Evolutionary conservation across 1,139 yeast species (phyloP).

Genomic region (Meyerozyma smithsonii): DNA sequence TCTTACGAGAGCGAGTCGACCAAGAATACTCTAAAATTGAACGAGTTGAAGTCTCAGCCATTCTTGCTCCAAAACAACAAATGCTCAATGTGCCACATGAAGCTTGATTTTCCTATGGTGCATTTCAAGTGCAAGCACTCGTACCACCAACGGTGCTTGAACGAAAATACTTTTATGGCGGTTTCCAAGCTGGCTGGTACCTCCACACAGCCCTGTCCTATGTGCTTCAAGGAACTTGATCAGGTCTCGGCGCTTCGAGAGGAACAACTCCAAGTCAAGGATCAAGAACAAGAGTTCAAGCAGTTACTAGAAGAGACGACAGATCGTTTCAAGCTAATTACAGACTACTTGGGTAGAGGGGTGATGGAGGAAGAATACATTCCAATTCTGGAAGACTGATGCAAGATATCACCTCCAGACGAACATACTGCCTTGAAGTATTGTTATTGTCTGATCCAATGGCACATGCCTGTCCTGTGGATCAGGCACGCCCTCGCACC

Average conservation of each 20-base stretch:
- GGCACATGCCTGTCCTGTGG: not conserved
- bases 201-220: constrained; percentile 50
- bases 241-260: constrained; percentile 55
- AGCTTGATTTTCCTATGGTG: constrained; percentile 72
- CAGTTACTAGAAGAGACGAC: constrained; percentile 53
- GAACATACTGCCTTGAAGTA: not conserved
- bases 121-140: constrained; percentile 88
- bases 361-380: constrained; percentile 54
- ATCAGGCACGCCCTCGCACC: not conserved
- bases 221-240: constrained; percentile 66
- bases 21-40: constrained; percentile 48
- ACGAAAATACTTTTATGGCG: constrained; percentile 34
- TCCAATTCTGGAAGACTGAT: constrained; percentile 10
- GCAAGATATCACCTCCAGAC: too few relatives aligned
- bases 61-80: constrained; percentile 61
- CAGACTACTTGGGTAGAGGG: constrained; percentile 85
- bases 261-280: constrained; percentile 59
- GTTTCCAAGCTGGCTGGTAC: constrained; percentile 9
- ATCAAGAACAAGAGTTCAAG: constrained; percentile 59
- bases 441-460: not conserved
- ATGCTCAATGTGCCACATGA: constrained; percentile 68
- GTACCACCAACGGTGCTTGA: constrained; percentile 78
- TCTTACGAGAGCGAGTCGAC: constrained; percentile 69
- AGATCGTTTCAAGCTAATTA: constrained; percentile 68
- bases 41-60: constrained; percentile 50